Evolutionary conservation across 495 filamentous ascomycete genomes (phyloP).

Genomic region (Penicillium bialowiezense): DNA sequence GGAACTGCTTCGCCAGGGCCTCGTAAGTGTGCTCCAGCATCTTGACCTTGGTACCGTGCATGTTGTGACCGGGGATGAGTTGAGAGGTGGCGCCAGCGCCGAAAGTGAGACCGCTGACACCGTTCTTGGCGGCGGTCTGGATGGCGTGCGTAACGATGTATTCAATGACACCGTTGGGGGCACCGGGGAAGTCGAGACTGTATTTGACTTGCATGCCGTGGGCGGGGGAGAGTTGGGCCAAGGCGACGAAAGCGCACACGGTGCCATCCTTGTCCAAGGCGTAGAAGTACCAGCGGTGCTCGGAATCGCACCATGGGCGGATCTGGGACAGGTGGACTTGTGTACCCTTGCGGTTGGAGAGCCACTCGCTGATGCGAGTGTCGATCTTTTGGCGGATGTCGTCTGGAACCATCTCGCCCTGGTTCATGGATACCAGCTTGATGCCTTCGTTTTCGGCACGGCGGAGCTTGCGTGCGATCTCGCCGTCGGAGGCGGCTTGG

Average conservation of each 20-base stretch:
- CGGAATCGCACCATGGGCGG: slow-evolving; percentile 72
- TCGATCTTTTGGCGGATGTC: slow-evolving; percentile 64
- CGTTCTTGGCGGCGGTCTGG: slow-evolving; percentile 58
- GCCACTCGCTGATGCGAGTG: slow-evolving; percentile 73
- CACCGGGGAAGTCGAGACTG: slow-evolving; percentile 76
- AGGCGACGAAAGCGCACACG: slow-evolving; percentile 68
- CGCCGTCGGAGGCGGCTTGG: slow-evolving; percentile 50
- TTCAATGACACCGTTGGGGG: slow-evolving; percentile 79
- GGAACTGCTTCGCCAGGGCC: slow-evolving; percentile 71
- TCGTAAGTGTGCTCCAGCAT: slow-evolving; percentile 75
- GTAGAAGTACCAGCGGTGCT: slow-evolving; percentile 80
- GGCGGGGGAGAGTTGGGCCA: slow-evolving; percentile 69
- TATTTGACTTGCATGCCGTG: slow-evolving; percentile 89
- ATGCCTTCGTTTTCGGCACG: slow-evolving; percentile 76
- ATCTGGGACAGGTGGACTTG: slow-evolving; percentile 87
- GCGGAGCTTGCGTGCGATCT: slow-evolving; percentile 67
- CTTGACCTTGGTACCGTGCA: slow-evolving; percentile 68
- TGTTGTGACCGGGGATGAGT: slow-evolving; percentile 69
- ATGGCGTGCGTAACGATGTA: slow-evolving; percentile 74
- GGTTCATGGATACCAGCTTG: slow-evolving; percentile 62
- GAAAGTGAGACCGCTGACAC: slow-evolving; percentile 70
- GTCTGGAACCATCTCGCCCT: slow-evolving; percentile 59
- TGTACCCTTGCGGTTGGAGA: slow-evolving; percentile 69
- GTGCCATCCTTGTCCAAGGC: slow-evolving; percentile 62
- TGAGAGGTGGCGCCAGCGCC: slow-evolving; percentile 69